Evolutionary conservation across 2,329 filamentous ascomycete species (phyloP).

Genomic region (Penicillium sp.): DNA sequence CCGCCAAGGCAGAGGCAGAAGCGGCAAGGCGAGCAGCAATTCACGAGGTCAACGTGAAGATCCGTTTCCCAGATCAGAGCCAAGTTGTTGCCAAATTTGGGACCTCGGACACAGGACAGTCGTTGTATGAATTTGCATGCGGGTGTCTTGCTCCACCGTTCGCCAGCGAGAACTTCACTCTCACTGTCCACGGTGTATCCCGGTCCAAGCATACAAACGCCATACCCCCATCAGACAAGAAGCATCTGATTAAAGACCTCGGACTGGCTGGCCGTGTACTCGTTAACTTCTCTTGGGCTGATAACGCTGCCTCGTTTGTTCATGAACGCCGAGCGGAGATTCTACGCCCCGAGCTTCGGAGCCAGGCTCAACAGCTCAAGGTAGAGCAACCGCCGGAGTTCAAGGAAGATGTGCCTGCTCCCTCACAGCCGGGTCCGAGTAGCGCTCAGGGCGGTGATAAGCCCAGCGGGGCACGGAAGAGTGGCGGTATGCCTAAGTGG

Average conservation of each 20-base stretch:
- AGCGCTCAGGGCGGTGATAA: constrained; percentile 36
- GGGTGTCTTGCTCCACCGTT: constrained; percentile 62
- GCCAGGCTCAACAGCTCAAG: constrained; percentile 64
- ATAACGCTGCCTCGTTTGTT: constrained; percentile 56
- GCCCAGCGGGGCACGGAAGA: constrained; percentile 30
- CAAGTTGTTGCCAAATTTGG: constrained; percentile 71
- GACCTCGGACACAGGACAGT: constrained; percentile 64
- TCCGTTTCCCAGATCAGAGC: constrained; percentile 85
- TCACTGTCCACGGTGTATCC: constrained; percentile 57
- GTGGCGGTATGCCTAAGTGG: constrained; percentile 62
- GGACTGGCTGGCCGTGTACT: constrained; percentile 69
- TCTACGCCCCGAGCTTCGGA: constrained; percentile 59
- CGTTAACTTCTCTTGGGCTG: constrained; percentile 73
- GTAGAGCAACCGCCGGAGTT: constrained; percentile 43
- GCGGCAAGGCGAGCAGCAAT: constrained; percentile 65
- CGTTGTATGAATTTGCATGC: constrained; percentile 72
- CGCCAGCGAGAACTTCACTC: constrained; percentile 64
- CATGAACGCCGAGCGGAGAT: constrained; percentile 54
- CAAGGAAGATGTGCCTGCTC: constrained; percentile 44
- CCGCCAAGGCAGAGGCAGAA: constrained; percentile 64
- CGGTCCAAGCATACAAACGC: constrained; percentile 23
- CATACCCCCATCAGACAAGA: constrained; percentile 46
- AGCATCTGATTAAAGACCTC: constrained; percentile 67
- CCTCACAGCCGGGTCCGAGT: constrained; percentile 22
- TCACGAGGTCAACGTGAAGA: constrained; percentile 68